Percentiles rank a stretch among this genome's conserved stretches.
Evolutionary conservation across 768 basidiomycete genomes (phyloP).

Genomic region (Suillus variegatus): DNA sequence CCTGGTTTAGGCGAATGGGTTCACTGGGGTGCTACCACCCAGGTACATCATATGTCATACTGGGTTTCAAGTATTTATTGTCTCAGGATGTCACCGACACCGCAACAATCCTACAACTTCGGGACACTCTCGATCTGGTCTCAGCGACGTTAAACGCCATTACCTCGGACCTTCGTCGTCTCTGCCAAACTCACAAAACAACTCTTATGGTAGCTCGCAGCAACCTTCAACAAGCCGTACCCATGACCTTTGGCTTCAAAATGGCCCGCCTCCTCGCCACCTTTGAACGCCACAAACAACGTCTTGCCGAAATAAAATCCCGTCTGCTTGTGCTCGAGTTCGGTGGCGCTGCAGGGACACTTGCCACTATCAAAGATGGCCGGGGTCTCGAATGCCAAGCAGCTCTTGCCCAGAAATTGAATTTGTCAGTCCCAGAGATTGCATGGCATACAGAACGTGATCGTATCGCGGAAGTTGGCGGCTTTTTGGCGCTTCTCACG

Average conservation of each 20-base stretch:
- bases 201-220: slow-evolving; percentile 49
- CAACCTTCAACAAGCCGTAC: slow-evolving; percentile 50
- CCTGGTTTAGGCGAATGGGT: slow-evolving; percentile 46
- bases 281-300: slow-evolving; percentile 40
- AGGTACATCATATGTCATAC: slow-evolving; percentile 31
- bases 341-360: slow-evolving; percentile 47
- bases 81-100: slow-evolving; percentile 51
- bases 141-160: slow-evolving; percentile 31
- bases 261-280: slow-evolving; percentile 45
- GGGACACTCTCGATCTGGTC: slow-evolving; percentile 39
- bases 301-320: slow-evolving; percentile 37
- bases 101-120: slow-evolving; percentile 43
- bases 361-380: slow-evolving; percentile 43
- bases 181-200: slow-evolving; percentile 33
- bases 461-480: slow-evolving; percentile 43
- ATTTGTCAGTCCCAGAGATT: slow-evolving; percentile 26
- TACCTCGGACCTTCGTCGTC: slow-evolving; percentile 25
- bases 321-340: slow-evolving; percentile 45
- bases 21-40: slow-evolving; percentile 52
- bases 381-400: slow-evolving; percentile 29
- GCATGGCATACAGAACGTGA: slow-evolving; percentile 46
- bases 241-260: slow-evolving; percentile 49
- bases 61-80: slow-evolving; percentile 6
- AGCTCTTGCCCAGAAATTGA: slow-evolving; percentile 20
- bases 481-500: slow-evolving; percentile 45